Percentiles rank a stretch among this genome's conserved stretches.
These are phyloP conservation scores for Xylaria sp. DNA, from an alignment of 495 filamentous ascomycete species.

Conservation along the genomic window DNA sequence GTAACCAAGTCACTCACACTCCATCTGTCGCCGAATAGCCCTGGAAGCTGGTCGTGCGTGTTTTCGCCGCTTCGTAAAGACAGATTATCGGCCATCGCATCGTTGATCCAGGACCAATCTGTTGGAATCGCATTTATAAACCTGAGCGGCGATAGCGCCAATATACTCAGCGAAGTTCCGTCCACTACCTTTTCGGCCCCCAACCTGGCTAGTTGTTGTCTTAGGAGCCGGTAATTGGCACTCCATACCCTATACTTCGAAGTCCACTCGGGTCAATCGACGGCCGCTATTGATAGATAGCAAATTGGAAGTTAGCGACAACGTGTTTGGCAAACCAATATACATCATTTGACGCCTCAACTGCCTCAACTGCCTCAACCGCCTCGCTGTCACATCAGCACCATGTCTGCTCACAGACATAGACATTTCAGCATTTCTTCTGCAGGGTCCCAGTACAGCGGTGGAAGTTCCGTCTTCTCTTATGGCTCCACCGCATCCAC, in stretches of 20 bases:
- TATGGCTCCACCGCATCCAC: neutral
- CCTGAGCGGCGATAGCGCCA: neutral
- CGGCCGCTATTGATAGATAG: neutral
- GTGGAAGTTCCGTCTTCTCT: neutral
- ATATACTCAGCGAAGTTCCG: neutral
- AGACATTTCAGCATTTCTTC: constrained; percentile 20
- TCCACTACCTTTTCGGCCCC: constrained; percentile 12
- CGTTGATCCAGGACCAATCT: neutral
- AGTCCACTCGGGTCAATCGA: neutral
- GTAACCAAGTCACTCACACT: constrained; percentile 13
- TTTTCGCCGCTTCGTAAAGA: constrained; percentile 3
- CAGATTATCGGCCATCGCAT: neutral
- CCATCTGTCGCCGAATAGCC: neutral
- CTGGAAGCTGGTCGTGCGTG: constrained; percentile 9
- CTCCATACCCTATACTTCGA: neutral
- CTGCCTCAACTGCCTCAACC: neutral
- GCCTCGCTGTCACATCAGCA: neutral
- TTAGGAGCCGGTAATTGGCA: neutral
- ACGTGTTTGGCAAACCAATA: neutral
- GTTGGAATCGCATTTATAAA: constrained; percentile 2
- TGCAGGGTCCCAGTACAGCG: neutral
- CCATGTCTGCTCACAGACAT: neutral
- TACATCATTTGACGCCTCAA: neutral
- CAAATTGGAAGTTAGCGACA: neutral
- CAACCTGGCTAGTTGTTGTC: constrained; percentile 12